phyloP scores from a whole-genome alignment of 805 yeast species.

The Starmerella floris region DNA sequence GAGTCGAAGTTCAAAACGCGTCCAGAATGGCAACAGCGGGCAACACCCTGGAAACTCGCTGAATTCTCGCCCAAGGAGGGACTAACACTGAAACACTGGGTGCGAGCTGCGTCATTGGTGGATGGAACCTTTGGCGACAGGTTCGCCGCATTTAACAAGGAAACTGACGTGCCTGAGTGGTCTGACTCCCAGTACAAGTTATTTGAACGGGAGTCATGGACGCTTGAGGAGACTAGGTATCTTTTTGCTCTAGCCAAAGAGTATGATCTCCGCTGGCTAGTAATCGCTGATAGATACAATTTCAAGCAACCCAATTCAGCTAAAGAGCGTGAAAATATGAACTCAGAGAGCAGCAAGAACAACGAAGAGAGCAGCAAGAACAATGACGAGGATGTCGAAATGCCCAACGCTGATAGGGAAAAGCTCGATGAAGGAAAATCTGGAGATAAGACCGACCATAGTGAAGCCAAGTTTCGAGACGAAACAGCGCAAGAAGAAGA shows the following conservation, averaged over 20 bases:
- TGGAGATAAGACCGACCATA: background rate
- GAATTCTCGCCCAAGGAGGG: conserved; percentile 44
- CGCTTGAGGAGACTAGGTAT: conserved; percentile 61
- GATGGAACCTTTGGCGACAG: conserved; percentile 36
- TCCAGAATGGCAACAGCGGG: conserved; percentile 45
- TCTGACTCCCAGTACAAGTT: conserved; percentile 46
- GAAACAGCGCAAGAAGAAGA: background rate
- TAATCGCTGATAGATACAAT: conserved; percentile 46
- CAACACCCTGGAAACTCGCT: conserved; percentile 71
- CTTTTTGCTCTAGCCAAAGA: conserved; percentile 49
- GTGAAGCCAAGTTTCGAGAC: background rate
- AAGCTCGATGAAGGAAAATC: background rate
- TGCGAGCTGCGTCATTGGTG: conserved; percentile 30
- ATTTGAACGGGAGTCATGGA: conserved; percentile 44
- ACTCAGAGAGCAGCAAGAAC: background rate
- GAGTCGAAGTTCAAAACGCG: conserved; percentile 48
- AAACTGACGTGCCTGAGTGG: conserved; percentile 56
- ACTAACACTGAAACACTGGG: conserved; percentile 68
- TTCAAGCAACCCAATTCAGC: background rate
- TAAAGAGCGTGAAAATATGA: background rate
- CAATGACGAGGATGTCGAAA: background rate
- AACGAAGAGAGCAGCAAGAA: background rate
- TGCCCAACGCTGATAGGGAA: background rate
- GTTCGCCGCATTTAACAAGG: conserved; percentile 63
- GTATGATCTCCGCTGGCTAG: conserved; percentile 58